Conservation (phyloP, 495 filamentous ascomycete species). For the Chaetomidium leptoderma region DNA sequence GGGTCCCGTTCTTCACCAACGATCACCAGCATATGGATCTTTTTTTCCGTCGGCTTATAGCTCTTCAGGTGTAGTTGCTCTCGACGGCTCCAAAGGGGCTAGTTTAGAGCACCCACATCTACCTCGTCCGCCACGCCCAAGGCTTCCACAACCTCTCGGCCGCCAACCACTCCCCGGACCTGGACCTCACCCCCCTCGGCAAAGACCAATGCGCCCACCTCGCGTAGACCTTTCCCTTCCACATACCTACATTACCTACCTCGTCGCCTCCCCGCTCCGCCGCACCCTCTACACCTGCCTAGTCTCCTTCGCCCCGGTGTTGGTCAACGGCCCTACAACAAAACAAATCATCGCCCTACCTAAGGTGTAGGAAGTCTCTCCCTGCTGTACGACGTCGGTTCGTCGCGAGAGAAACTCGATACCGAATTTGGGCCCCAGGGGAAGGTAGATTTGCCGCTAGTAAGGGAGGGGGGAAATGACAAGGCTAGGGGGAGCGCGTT, state of each 20-base stretch:
- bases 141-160: slow-evolving; percentile 76
- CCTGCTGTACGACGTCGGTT: slow-evolving; percentile 76
- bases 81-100: no score
- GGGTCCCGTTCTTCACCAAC: no score
- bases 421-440: slow-evolving; percentile 55
- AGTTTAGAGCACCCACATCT: slow-evolving; percentile 42
- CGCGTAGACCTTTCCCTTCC: slow-evolving; percentile 56
- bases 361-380: slow-evolving; percentile 75
- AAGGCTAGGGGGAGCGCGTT: slow-evolving; percentile 55
- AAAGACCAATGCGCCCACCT: slow-evolving; percentile 69
- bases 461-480: slow-evolving; percentile 64
- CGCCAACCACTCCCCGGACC: slow-evolving; percentile 71
- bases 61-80: no score
- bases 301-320: slow-evolving; percentile 56
- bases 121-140: slow-evolving; percentile 55
- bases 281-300: slow-evolving; percentile 82
- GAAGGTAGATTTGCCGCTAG: slow-evolving; percentile 57
- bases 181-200: slow-evolving; percentile 72
- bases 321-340: slow-evolving; percentile 26
- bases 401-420: slow-evolving; percentile 46
- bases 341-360: slow-evolving; percentile 55
- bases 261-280: slow-evolving; percentile 78
- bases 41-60: no score
- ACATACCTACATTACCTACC: slow-evolving; percentile 60
- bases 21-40: no score